phyloP scores from a whole-genome alignment of 495 filamentous ascomycete species.

The Aspergillus affinis region DNA sequence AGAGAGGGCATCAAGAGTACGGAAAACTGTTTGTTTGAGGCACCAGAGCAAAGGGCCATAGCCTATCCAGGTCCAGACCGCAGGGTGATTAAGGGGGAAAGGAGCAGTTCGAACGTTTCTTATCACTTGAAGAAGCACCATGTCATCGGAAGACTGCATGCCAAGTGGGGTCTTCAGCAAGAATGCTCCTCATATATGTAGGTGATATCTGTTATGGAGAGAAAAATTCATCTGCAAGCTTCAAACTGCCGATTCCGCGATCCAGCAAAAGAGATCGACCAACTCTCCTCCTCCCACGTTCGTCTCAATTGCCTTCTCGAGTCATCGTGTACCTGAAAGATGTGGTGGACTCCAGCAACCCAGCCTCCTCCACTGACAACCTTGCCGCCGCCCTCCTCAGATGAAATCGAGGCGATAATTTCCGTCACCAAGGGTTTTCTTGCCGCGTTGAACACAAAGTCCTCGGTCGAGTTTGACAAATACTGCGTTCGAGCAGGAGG shows the following conservation, averaged over 20 bases:
- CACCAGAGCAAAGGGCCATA: neutral
- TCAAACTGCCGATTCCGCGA: neutral
- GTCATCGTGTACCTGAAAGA: slow-evolving; percentile 1
- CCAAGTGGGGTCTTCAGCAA: neutral
- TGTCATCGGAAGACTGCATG: neutral
- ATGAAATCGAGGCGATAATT: slow-evolving; percentile 36
- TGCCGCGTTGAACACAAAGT: slow-evolving; percentile 32
- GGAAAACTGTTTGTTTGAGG: neutral
- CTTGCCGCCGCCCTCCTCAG: slow-evolving; percentile 5
- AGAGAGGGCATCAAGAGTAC: neutral
- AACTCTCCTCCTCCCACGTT: neutral
- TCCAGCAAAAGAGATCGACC: neutral
- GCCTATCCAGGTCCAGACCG: neutral
- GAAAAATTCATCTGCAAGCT: neutral
- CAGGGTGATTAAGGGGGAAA: neutral
- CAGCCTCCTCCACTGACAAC: slow-evolving; percentile 6
- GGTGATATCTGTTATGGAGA: neutral
- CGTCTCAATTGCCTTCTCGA: neutral
- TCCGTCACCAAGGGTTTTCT: slow-evolving; percentile 35
- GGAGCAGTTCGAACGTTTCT: neutral
- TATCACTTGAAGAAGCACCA: neutral
- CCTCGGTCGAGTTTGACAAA: slow-evolving; percentile 35
- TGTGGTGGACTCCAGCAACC: slow-evolving; percentile 25
- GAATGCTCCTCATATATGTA: neutral
- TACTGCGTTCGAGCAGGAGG: slow-evolving; percentile 40